Percentiles rank a stretch among this genome's conserved stretches.
phyloP scores from a whole-genome alignment of 495 filamentous ascomycete species.

The Xylaria cubensis region DNA sequence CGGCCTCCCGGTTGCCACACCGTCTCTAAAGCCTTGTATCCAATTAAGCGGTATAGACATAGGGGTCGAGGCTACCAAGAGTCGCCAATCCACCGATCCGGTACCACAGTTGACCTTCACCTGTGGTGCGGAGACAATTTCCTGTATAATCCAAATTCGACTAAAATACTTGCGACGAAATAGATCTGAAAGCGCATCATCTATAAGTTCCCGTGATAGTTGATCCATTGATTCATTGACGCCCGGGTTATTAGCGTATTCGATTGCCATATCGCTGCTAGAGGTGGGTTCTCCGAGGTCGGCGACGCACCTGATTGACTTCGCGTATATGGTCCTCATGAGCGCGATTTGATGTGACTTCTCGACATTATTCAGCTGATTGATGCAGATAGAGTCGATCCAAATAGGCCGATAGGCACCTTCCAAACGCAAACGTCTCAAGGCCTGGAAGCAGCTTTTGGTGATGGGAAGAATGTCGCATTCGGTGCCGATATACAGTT shows the following conservation, averaged over 20 bases:
- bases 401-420: not conserved
- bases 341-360: not conserved
- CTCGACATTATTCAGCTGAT: not conserved
- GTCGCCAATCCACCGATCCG: not conserved
- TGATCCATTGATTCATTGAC: not conserved
- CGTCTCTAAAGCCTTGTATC: not conserved
- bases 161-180: not conserved
- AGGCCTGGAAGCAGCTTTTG: not conserved
- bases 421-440: not conserved
- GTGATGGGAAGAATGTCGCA: conserved; percentile 1
- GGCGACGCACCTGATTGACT: not conserved
- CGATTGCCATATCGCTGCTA: not conserved
- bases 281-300: not conserved
- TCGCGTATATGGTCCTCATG: not conserved
- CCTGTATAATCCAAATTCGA: not conserved
- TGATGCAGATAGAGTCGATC: not conserved
- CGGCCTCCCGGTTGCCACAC: not conserved
- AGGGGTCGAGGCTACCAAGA: not conserved
- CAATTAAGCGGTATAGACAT: not conserved
- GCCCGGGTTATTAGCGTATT: not conserved
- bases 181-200: not conserved
- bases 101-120: not conserved
- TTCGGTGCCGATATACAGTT: not conserved
- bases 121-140: not conserved
- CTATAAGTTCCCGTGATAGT: not conserved